Base-by-base conservation (phyloP, 768 basidiomycete genomes). In the Fibroporia radiculosa region DNA sequence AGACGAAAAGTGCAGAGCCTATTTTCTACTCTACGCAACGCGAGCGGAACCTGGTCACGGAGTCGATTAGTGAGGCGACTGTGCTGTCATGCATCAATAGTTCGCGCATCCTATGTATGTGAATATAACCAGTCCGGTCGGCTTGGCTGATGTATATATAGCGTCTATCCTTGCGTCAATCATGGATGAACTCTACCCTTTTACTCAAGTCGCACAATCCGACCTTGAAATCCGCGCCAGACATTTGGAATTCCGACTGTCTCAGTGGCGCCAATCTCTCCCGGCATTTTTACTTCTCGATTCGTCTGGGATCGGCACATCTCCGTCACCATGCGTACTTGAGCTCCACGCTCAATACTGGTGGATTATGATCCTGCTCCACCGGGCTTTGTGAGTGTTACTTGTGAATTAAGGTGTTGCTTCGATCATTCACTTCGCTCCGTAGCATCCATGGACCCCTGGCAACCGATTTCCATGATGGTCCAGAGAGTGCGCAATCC, bases 321-420 rank as follows among this genome's bases (percentile, higher is more conserved):
- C 29, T 23, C 74, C 74, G 6, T 71, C 72, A 1, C 82, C 84
- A 3, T 80, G 84, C 51, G 64, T 84, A 16, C 62, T 88, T 44
- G 81, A 80, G 24, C 64, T 89, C 33, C 85, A 88, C 55, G 81
- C 87, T 82, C 81, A 84, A 53, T 88, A 87, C 55, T 89, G 85
- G 85, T 84, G 82, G 55, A 75, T 82, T 12, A 76, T 80, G n/a
- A 57, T 88, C 27, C 56, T 89, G 27, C 63, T 88, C 32, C 84
- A 89, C 58, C 77, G 85, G 11, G 84, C 85, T 11, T 85, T 87
- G 84, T 86, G 59, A 65, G 82, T 67, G 19, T 20, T 2, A n/a
- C n/a, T 11, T 2, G 23, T 28, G n/a, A 37, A 20, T 16, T 28
- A 10, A 5, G 19, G 20, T 22, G 5, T 11, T 37, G 23, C 27